These are phyloP conservation scores for Cyclotella cryptica DNA, from an alignment of 108 stramenopile genomes.

Conservation along the genomic window DNA sequence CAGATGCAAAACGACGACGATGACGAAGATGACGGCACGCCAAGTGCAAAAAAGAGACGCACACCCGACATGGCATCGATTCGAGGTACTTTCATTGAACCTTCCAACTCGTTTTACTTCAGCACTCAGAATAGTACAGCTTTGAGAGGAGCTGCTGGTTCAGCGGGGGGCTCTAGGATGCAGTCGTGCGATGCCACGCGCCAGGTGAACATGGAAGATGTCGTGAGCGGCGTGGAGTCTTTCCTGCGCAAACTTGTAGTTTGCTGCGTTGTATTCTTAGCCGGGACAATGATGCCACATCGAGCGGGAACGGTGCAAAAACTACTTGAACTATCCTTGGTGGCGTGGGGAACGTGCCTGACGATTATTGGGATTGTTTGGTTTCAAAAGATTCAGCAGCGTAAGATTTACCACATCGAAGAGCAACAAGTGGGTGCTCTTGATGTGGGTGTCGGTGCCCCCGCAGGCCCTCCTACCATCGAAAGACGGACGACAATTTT, in stretches of 20 bases:
- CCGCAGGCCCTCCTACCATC: neutral
- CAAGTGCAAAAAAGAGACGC: too few species aligned
- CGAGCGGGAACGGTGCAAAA: constrained; percentile 7
- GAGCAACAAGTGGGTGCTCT: neutral
- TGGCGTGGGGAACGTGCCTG: constrained; percentile 77
- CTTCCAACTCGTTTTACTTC: neutral
- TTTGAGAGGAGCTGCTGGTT: neutral
- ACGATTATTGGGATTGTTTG: constrained; percentile 48
- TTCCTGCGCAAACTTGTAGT: constrained; percentile 22
- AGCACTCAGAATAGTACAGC: neutral
- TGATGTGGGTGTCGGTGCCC: neutral
- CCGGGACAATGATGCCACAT: constrained; percentile 32
- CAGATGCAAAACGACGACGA: neutral
- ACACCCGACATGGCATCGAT: too few species aligned
- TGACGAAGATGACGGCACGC: too few species aligned
- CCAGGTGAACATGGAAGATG: neutral
- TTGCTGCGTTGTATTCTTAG: constrained; percentile 31
- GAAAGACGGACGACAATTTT: neutral
- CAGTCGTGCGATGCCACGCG: neutral
- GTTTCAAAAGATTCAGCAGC: constrained; percentile 29
- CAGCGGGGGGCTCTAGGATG: neutral
- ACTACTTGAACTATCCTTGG: constrained; percentile 45
- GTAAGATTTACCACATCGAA: neutral
- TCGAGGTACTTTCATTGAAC: too few species aligned
- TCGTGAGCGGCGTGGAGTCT: constrained; percentile 14